Evolutionary conservation across 139 green algal genomes (phyloP).

Genomic region (Coelastrella sp.): DNA sequence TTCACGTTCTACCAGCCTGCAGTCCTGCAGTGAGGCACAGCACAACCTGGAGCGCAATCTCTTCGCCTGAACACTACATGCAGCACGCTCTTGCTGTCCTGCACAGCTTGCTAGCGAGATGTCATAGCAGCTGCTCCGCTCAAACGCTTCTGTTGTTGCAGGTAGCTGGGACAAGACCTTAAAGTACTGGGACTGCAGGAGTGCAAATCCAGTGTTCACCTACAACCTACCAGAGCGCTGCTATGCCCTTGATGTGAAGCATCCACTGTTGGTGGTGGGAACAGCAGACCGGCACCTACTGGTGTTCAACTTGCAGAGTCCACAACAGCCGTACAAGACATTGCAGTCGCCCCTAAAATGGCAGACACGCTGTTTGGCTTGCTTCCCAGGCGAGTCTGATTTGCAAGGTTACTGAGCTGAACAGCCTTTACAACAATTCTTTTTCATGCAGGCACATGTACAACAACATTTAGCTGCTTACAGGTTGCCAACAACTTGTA

Average conservation of each 20-base stretch:
- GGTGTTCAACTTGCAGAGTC: conserved; percentile 73
- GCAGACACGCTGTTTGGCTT: conserved; percentile 91
- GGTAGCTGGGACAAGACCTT: conserved; percentile 81
- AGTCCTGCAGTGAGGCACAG: too few species aligned
- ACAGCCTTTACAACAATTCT: too few species aligned
- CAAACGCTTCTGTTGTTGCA: background rate
- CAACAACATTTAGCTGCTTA: too few species aligned
- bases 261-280: conserved; percentile 82
- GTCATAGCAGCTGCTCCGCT: too few species aligned
- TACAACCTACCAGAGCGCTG: conserved; percentile 88
- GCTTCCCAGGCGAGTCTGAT: conserved; percentile 13
- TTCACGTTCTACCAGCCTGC: too few species aligned
- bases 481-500: too few species aligned
- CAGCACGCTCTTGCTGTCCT: too few species aligned
- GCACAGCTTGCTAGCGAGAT: too few species aligned
- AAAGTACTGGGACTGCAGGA: conserved; percentile 83
- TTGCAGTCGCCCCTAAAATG: conserved; percentile 94
- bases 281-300: conserved; percentile 84
- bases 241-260: conserved; percentile 90
- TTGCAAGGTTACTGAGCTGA: too few species aligned
- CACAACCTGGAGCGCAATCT: too few species aligned
- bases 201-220: conserved; percentile 74
- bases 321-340: conserved; percentile 84
- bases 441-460: too few species aligned
- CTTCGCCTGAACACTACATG: too few species aligned